Conservation (phyloP, 352 stramenopile species). For the Phytopythium helicoides region DNA sequence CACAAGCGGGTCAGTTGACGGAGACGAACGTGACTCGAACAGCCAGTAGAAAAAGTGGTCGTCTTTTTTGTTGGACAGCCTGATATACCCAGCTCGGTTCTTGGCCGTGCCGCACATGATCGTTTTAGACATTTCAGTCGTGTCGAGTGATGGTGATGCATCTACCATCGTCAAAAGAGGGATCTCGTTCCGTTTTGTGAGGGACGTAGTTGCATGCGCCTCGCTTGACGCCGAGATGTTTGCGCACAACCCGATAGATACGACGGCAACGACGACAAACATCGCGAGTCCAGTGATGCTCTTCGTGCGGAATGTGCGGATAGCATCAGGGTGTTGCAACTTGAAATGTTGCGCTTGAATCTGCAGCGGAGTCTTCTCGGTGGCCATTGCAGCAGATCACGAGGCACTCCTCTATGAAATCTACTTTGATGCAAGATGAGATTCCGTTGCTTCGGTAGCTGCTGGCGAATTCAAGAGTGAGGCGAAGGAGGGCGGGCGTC, state of each 20-base stretch:
- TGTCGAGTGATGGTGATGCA: no score
- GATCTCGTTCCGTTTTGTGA: no score
- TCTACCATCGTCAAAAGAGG: no score
- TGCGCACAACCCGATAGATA: slow-evolving; percentile 10
- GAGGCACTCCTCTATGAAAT: no score
- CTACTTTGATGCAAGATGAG: no score
- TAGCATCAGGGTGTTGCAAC: no score
- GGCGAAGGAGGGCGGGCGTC: no score
- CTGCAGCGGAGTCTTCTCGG: slow-evolving; percentile 23
- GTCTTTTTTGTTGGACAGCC: slow-evolving; percentile 28
- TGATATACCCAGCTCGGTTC: slow-evolving; percentile 45
- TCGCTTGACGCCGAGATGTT: slow-evolving; percentile 17
- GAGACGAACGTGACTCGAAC: slow-evolving; percentile 45
- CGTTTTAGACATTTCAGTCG: no score
- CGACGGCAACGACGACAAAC: slow-evolving; percentile 18
- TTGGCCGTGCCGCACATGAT: slow-evolving; percentile 26
- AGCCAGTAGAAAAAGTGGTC: slow-evolving; percentile 65
- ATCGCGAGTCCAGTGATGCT: slow-evolving; percentile 15
- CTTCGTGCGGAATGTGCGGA: no score
- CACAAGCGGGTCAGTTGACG: slow-evolving; percentile 64
- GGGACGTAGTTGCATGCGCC: no score
- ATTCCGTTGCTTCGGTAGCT: neutral
- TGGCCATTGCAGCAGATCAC: slow-evolving; percentile 15
- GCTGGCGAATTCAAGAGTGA: neutral
- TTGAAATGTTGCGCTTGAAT: no score